phyloP scores from a whole-genome alignment of 768 basidiomycete genomes.

The Tricholoma sp. region DNA sequence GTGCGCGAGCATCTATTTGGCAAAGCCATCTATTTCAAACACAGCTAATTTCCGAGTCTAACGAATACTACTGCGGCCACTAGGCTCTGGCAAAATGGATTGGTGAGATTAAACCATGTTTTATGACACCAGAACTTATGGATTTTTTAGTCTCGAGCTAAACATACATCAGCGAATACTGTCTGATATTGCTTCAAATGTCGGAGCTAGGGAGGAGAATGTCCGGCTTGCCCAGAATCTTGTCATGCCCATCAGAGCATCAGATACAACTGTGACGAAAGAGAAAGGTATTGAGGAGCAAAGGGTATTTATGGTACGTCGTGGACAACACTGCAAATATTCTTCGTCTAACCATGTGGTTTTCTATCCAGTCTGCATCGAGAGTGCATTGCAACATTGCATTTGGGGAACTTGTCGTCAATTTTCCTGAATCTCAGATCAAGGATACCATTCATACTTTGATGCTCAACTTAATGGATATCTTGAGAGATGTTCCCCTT shows the following conservation, averaged over 20 bases:
- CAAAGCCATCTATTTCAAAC: too few relatives aligned
- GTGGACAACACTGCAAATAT: constrained; percentile 1
- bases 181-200: constrained; percentile 62
- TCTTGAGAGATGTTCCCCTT: constrained; percentile 67
- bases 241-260: constrained; percentile 47
- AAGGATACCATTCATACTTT: constrained; percentile 45
- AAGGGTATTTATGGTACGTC: constrained; percentile 39
- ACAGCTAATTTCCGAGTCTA: too few relatives aligned
- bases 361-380: constrained; percentile 50
- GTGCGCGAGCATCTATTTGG: not conserved
- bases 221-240: constrained; percentile 45
- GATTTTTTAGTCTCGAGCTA: constrained; percentile 56
- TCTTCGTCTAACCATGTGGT: constrained; percentile 1
- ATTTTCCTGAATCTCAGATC: constrained; percentile 52
- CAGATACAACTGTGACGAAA: constrained; percentile 23
- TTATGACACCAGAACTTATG: constrained; percentile 3
- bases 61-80: too few relatives aligned
- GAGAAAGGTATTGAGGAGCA: constrained; percentile 17
- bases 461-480: constrained; percentile 56
- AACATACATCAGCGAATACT: constrained; percentile 74
- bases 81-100: constrained; percentile 40
- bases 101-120: constrained; percentile 29
- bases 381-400: constrained; percentile 77
- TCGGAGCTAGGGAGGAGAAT: constrained; percentile 45
- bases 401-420: constrained; percentile 72